Conservation (phyloP, 192 early-diverging fungal genomes). For the Paraglomus occultum region DNA sequence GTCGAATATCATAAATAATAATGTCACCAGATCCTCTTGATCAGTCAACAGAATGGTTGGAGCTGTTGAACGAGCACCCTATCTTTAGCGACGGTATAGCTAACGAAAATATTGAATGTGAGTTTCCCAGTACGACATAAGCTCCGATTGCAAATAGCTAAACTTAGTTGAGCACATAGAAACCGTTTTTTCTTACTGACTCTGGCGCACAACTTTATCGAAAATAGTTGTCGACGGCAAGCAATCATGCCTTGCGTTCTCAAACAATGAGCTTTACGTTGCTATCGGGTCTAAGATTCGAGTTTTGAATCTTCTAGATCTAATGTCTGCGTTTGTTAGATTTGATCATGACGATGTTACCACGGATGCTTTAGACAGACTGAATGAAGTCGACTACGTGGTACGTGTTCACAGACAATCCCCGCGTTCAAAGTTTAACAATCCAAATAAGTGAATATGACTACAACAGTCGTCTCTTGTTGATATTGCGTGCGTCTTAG, state of each 20-base stretch:
- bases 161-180: not conserved
- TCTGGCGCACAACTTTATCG: not conserved
- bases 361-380: not conserved
- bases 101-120: not conserved
- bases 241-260: constrained; percentile 14
- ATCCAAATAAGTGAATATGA: not conserved
- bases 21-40: too few species aligned
- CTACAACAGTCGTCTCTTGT: constrained; percentile 10
- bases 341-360: not conserved
- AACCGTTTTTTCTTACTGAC: not conserved
- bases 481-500: constrained; percentile 26
- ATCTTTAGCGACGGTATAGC: not conserved
- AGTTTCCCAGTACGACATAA: not conserved
- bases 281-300: constrained; percentile 21
- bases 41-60: constrained; percentile 5
- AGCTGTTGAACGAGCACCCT: constrained; percentile 8
- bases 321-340: constrained; percentile 2
- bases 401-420: not conserved
- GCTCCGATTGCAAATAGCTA: not conserved
- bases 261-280: constrained; percentile 4
- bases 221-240: not conserved
- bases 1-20: too few species aligned
- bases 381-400: constrained; percentile 5
- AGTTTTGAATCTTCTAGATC: constrained; percentile 19
- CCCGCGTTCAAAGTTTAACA: too few species aligned